Evolutionary conservation across 2,329 filamentous ascomycete genomes (phyloP), one percentile per base, ranked within the genome.

Genomic region (Fusarium sp.): DNA sequence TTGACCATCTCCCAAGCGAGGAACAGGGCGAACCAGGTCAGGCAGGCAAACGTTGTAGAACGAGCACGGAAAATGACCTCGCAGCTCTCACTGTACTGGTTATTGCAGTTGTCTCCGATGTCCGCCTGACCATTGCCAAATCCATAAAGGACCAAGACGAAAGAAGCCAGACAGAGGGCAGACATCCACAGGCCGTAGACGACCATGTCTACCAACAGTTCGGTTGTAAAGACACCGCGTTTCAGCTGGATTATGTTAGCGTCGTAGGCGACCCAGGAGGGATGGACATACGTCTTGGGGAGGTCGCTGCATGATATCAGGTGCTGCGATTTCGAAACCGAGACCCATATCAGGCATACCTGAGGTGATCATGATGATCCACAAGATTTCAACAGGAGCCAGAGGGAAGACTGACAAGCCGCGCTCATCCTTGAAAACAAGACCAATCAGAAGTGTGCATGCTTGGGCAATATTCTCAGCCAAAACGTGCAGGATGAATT

Each of bases 341-440:
- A 92, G 80, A 57, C 88, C 89, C 87, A 92, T 91, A 61, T 91
- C 89, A 4, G 89, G 88, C 69, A 91, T 81, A 44, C 85, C 86
- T 29, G 87, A 90, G 1, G 89, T 92, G 51, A 92, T 82, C 88
- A 92, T 91, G 68, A 91, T 92, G 59, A 92, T 87, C 89, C 88
- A 92, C 37, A 92, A 79, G 61, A 92, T 90, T 65, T 92, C 85
- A n/a, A 92, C 86, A 0, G 89, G 89, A 0, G 88, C 80, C 13
- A 92, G 80, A 0, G 88, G 88, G 70, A 91, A 92, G 6, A 91
- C 88, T 0, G 88, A 91, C 21, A 89, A 75, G 2, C 81, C 78
- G 13, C 77, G 78, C 4, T 72, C 66, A 61, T 91, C 89, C 75
- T 91, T 91, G 77, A 92, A 91, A 0, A 79, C 85, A 4, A 92